phyloP scores from a whole-genome alignment of 805 yeast genomes.

The Groenewaldozyma tartarivorans region DNA sequence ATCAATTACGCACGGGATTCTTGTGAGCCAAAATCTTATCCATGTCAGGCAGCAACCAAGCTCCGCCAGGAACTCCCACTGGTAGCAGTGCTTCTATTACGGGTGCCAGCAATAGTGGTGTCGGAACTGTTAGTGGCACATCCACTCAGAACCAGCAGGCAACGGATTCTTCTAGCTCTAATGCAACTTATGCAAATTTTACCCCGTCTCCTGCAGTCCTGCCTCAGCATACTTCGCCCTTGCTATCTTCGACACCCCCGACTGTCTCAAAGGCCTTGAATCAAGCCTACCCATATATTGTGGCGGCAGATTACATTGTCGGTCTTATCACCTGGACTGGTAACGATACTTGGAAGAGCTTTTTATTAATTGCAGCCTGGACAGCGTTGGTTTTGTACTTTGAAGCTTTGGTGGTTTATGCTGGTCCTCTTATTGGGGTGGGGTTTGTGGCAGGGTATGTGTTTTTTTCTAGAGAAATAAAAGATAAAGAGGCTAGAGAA shows the following conservation, averaged over 20 bases:
- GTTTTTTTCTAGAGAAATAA: slow-evolving; percentile 17
- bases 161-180: slow-evolving; percentile 8
- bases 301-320: slow-evolving; percentile 58
- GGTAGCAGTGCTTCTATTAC: too few relatives aligned
- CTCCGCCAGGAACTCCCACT: too few relatives aligned
- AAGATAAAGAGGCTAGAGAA: slow-evolving; percentile 43
- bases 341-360: slow-evolving; percentile 69
- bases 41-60: too few relatives aligned
- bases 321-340: slow-evolving; percentile 86
- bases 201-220: slow-evolving; percentile 29
- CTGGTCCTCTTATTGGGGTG: slow-evolving; percentile 67
- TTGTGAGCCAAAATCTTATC: too few relatives aligned
- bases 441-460: slow-evolving; percentile 25
- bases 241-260: slow-evolving; percentile 83
- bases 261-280: slow-evolving; percentile 77
- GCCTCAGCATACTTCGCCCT: slow-evolving; percentile 57
- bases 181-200: slow-evolving; percentile 27
- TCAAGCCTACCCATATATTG: slow-evolving; percentile 74
- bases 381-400: slow-evolving; percentile 61
- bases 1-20: too few relatives aligned
- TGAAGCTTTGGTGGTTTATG: slow-evolving; percentile 65
- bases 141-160: not conserved
- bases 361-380: slow-evolving; percentile 48
- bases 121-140: not conserved
- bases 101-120: not conserved